A percentile compares a stretch with the other conserved stretches of the same genome.
Conservation (phyloP, 2,329 filamentous ascomycete genomes). For the Capronia coronata region DNA sequence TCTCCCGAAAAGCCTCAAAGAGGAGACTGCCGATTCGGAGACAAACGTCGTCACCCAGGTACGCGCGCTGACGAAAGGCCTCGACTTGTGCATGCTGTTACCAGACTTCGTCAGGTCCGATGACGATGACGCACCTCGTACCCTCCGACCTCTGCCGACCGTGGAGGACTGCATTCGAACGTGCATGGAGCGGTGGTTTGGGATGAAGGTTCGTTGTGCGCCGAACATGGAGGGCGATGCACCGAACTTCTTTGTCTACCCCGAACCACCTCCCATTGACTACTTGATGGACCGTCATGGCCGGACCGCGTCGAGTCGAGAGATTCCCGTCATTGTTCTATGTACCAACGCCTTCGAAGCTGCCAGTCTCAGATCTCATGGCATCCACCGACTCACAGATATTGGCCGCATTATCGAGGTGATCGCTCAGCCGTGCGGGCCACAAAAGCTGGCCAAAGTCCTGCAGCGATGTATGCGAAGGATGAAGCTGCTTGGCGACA, state of each 20-base stretch:
- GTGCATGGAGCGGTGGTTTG: constrained; percentile 21
- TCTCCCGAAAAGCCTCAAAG: constrained; percentile 14
- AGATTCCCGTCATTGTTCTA: constrained; percentile 34
- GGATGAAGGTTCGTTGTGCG: constrained; percentile 17
- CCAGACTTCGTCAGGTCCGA: constrained; percentile 5
- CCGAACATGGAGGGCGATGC: constrained; percentile 16
- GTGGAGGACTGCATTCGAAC: constrained; percentile 20
- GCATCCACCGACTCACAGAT: constrained; percentile 20
- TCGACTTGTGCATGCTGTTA: constrained; percentile 18
- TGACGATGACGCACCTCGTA: background rate
- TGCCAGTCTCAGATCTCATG: constrained; percentile 30
- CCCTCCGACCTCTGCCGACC: constrained; percentile 16
- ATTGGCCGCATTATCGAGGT: constrained; percentile 35
- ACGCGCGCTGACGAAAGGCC: constrained; percentile 8
- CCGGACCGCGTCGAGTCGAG: constrained; percentile 27
- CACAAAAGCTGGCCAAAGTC: constrained; percentile 38
- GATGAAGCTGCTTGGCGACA: constrained; percentile 12
- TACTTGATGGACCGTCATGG: constrained; percentile 35
- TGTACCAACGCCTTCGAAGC: constrained; percentile 37
- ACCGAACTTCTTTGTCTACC: constrained; percentile 25
- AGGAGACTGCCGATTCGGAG: background rate
- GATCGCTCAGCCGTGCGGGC: constrained; percentile 37
- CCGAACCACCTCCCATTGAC: constrained; percentile 31
- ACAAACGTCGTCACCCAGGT: constrained; percentile 15
- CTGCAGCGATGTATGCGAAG: constrained; percentile 28